Evolutionary conservation across 176 grass and related monocot genomes (phyloP).

Genomic region (Triticum turgidum): DNA sequence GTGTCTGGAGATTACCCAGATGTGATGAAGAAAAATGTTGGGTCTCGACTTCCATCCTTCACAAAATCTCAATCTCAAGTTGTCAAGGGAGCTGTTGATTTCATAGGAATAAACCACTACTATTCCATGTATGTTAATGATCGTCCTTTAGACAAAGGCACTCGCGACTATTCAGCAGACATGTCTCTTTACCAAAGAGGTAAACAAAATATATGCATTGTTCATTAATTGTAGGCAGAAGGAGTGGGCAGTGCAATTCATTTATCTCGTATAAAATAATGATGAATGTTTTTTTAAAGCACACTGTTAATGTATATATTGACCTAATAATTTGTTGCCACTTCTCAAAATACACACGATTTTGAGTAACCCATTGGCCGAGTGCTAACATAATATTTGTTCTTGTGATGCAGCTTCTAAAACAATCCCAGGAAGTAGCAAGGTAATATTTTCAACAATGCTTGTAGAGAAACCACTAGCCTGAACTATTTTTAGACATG

Average conservation of each 20-base stretch:
- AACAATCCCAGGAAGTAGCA: slow-evolving; percentile 24
- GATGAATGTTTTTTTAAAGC: too few relatives aligned
- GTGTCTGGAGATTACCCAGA: not conserved
- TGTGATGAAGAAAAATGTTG: slow-evolving; percentile 4
- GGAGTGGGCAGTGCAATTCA: not conserved
- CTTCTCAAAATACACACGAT: not conserved
- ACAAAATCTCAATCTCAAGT: not conserved
- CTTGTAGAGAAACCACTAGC: not conserved
- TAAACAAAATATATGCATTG: not conserved
- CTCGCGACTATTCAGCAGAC: slow-evolving; percentile 40
- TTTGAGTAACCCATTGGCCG: not conserved
- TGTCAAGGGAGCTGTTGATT: not conserved
- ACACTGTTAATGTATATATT: not conserved
- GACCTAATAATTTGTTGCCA: not conserved
- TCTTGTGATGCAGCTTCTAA: slow-evolving; percentile 20
- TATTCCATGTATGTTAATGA: slow-evolving; percentile 53
- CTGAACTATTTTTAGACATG: not conserved
- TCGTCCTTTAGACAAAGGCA: slow-evolving; percentile 21
- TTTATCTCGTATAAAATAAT: not conserved
- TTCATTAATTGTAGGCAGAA: not conserved
- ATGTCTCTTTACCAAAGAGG: slow-evolving; percentile 22
- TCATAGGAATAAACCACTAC: slow-evolving; percentile 32
- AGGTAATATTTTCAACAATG: slow-evolving; percentile 29
- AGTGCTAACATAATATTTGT: not conserved
- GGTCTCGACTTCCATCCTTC: not conserved